Conservation (phyloP, 805 yeast genomes). For the Suhomyces tanzawaensis region DNA sequence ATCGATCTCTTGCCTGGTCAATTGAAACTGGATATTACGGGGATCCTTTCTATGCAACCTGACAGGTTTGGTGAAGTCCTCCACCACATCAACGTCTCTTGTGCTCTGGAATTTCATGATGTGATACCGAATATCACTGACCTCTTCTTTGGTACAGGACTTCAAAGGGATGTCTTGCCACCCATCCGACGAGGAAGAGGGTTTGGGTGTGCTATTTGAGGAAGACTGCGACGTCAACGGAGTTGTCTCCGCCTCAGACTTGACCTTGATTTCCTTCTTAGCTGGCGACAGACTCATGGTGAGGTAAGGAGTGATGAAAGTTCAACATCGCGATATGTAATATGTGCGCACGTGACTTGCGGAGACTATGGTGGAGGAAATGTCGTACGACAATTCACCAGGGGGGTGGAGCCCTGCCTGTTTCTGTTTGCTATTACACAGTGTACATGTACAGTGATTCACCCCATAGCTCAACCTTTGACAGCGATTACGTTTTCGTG, state of each 20-base stretch:
- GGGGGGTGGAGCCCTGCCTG: no score
- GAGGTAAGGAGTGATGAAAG: background rate
- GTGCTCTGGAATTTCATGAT: conserved; percentile 77
- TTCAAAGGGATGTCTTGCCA: conserved; percentile 60
- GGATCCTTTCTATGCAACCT: conserved; percentile 93
- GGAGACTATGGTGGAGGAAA: no score
- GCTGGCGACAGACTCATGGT: conserved; percentile 27
- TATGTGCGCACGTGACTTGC: background rate
- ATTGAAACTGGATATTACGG: conserved; percentile 80
- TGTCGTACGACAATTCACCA: no score
- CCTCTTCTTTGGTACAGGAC: conserved; percentile 69
- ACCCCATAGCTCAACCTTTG: no score
- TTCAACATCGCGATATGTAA: background rate
- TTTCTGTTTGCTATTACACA: no score
- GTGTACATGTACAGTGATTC: no score
- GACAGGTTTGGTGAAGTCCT: conserved; percentile 76
- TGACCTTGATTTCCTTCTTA: conserved; percentile 27
- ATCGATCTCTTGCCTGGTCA: conserved; percentile 74
- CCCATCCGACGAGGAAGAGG: conserved; percentile 17
- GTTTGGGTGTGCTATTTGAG: background rate
- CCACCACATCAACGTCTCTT: conserved; percentile 65
- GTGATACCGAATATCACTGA: conserved; percentile 73
- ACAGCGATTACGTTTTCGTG: no score
- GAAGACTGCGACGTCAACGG: conserved; percentile 2
- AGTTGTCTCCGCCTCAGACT: conserved; percentile 17